A percentile compares a stretch with the other conserved stretches of the same genome.
Conservation (phyloP, 1,284 basidiomycete species). For the Ustilago shanxiensis region DNA sequence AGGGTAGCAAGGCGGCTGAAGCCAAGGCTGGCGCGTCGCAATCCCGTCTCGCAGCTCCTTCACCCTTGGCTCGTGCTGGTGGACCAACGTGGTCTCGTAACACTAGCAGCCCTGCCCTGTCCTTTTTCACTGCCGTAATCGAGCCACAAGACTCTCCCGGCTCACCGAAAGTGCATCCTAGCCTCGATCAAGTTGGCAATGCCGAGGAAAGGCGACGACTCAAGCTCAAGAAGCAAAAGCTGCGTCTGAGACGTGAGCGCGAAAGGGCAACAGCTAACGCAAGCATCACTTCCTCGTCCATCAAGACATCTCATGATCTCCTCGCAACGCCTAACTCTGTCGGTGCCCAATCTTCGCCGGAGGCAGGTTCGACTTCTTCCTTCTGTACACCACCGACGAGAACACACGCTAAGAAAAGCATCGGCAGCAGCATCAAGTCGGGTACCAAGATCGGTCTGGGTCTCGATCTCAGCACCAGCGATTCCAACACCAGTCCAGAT, state of each 20-base stretch:
- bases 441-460: conserved; percentile 41
- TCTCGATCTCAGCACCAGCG: conserved; percentile 44
- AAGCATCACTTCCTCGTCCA: conserved; percentile 10
- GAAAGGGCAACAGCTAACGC: conserved; percentile 25
- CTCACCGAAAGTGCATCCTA: conserved; percentile 40
- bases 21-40: conserved; percentile 15
- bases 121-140: conserved; percentile 59
- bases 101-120: conserved; percentile 52
- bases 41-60: conserved; percentile 32
- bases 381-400: conserved; percentile 40
- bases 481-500: conserved; percentile 37
- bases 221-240: conserved; percentile 56
- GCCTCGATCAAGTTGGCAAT: conserved; percentile 58
- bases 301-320: conserved; percentile 20
- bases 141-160: conserved; percentile 35
- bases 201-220: conserved; percentile 57
- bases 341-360: conserved; percentile 36
- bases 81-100: conserved; percentile 37
- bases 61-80: conserved; percentile 25
- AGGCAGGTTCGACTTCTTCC: conserved; percentile 20
- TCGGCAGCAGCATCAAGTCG: conserved; percentile 35
- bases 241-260: conserved; percentile 40
- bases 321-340: conserved; percentile 40
- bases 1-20: conserved; percentile 19
- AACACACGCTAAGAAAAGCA: conserved; percentile 27